Percentiles rank a stretch among this genome's conserved stretches.
Conservation (phyloP, 73 alveolate species). For the Paramecium sonneborni region DNA sequence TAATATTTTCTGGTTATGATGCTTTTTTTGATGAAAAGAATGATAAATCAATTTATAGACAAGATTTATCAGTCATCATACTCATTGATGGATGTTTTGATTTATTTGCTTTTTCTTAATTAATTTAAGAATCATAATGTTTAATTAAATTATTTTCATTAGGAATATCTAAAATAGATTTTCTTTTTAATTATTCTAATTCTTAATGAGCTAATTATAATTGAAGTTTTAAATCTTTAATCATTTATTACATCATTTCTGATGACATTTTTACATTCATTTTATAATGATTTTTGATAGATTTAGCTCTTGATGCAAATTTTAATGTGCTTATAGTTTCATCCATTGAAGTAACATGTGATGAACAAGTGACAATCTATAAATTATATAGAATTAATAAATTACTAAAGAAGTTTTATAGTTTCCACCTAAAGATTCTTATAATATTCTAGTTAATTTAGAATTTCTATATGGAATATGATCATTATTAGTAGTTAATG, state of each 20-base stretch:
- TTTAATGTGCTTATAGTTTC: conserved; percentile 89
- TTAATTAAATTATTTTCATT: conserved; percentile 46
- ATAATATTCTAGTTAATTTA: conserved; percentile 92
- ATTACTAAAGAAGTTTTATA: conserved; percentile 83
- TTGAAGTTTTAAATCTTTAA: conserved; percentile 63
- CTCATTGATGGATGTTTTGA: conserved; percentile 21
- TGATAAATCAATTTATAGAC: background rate
- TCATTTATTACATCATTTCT: conserved; percentile 72
- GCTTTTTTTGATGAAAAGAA: conserved; percentile 51
- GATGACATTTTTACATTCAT: conserved; percentile 82
- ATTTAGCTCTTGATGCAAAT: conserved; percentile 96
- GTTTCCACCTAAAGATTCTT: conserved; percentile 97
- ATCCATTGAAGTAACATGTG: conserved; percentile 85
- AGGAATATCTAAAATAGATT: conserved; percentile 49
- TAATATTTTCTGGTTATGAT: conserved; percentile 12
- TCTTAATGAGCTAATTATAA: conserved; percentile 63
- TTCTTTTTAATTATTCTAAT: conserved; percentile 45
- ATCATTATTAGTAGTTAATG: conserved; percentile 80
- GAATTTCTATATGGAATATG: conserved; percentile 97
- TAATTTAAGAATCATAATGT: conserved; percentile 12
- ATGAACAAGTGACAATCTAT: conserved; percentile 88
- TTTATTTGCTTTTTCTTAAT: background rate
- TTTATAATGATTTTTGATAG: conserved; percentile 78
- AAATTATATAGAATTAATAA: background rate
- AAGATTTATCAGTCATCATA: background rate